Evolutionary conservation across 768 basidiomycete species (phyloP).

Genomic region (Austroboletus eburneus): DNA sequence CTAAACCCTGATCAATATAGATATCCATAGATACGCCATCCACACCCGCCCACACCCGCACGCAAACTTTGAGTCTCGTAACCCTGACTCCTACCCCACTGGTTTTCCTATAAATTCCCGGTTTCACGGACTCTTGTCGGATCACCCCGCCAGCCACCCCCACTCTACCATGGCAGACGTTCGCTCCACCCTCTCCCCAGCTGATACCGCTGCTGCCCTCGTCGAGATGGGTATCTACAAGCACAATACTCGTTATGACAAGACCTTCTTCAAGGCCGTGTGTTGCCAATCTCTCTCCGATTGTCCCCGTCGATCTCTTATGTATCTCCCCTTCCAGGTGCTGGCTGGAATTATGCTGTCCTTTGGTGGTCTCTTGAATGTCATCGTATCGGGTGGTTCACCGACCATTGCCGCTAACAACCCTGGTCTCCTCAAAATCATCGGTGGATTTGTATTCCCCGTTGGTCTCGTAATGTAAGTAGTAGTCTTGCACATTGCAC

Average conservation of each 20-base stretch:
- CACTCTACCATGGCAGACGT: constrained; percentile 16
- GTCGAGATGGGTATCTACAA: constrained; percentile 56
- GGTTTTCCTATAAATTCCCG: neutral
- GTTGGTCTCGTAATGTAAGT: constrained; percentile 78
- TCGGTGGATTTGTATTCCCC: constrained; percentile 69
- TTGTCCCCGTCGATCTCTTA: neutral
- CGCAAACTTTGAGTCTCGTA: constrained; percentile 14
- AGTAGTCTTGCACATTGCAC: no score
- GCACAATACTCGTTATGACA: constrained; percentile 58
- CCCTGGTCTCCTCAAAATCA: constrained; percentile 63
- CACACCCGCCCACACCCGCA: no score
- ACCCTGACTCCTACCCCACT: no score
- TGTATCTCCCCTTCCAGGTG: constrained; percentile 37
- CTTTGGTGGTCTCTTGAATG: constrained; percentile 63
- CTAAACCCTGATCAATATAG: no score
- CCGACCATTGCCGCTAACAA: constrained; percentile 45
- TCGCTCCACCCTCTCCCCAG: constrained; percentile 52
- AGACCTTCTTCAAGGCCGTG: constrained; percentile 66
- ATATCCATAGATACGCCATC: no score
- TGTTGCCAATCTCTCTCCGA: constrained; percentile 18
- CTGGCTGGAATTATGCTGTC: constrained; percentile 71
- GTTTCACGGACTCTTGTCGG: neutral
- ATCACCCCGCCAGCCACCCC: no score
- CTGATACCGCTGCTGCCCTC: constrained; percentile 53
- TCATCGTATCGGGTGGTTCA: constrained; percentile 60